Conservation (phyloP, 164 flowering plant species). For the Aristolochia californica region DNA sequence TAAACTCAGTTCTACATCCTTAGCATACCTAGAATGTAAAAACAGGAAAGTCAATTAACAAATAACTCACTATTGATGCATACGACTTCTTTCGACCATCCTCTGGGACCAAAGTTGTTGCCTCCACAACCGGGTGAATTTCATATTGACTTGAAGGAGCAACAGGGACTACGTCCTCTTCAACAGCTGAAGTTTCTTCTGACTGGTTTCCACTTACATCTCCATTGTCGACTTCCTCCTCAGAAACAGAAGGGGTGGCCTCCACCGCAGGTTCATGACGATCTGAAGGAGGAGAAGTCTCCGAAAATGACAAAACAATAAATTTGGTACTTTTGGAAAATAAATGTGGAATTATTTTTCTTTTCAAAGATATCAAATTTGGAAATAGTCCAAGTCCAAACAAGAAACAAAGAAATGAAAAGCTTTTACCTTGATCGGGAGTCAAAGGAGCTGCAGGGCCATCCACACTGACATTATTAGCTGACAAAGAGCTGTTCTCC, state of each 20-base stretch:
- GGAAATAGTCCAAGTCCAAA: background rate
- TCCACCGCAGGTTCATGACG: conserved; percentile 23
- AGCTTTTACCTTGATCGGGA: conserved; percentile 32
- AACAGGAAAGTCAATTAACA: background rate
- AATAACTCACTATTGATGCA: conserved; percentile 53
- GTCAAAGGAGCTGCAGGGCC: conserved; percentile 19
- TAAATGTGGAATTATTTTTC: background rate
- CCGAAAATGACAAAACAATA: conserved; percentile 18
- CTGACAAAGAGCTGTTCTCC: conserved; percentile 13
- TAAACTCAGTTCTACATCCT: too few species aligned
- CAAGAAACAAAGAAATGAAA: background rate
- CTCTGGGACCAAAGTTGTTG: conserved; percentile 21
- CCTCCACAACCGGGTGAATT: conserved; percentile 13
- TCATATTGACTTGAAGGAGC: conserved; percentile 23
- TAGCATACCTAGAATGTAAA: background rate
- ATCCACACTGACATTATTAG: conserved; percentile 18
- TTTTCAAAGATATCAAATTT: too few species aligned
- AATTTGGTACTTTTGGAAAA: background rate
- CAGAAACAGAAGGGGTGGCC: conserved; percentile 12
- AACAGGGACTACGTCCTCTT: conserved; percentile 6
- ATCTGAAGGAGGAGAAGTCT: conserved; percentile 22
- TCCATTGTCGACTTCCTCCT: conserved; percentile 24
- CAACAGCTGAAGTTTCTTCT: conserved; percentile 2
- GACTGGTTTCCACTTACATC: conserved; percentile 34
- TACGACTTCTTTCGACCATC: conserved; percentile 59